Base-by-base conservation (phyloP, 192 early-diverging fungal genomes). In the Backusella australiensis region DNA sequence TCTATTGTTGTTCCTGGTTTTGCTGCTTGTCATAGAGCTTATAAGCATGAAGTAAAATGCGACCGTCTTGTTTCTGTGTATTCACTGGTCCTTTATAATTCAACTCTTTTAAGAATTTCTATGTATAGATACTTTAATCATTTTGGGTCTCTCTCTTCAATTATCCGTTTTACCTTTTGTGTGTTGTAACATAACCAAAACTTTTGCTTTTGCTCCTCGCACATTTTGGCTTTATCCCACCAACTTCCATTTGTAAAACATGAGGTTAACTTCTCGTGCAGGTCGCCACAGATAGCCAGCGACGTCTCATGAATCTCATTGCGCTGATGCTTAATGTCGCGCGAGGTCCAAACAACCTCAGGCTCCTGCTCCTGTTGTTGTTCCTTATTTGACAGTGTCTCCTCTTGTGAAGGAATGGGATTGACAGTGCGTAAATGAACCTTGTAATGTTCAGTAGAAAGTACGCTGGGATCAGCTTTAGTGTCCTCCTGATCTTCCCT, bases 171-270 rank as follows among this genome's bases (percentile, higher is more conserved):
- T 32, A 74, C 75, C 75, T 83, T 83, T 72, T 83, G 82, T 35
- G 69, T 35, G 23, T 80, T 72, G 35, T 71, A 83, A 46, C 82
- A 83, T 26, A 74, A 70, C 82, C 82, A 83, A 44, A 83, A 83
- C 3, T 38, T 52, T 34, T 78, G 78, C 34, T 80, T 80, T 73
- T 83, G 82, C 5, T 72, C 74, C 52, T 83, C 78, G 35, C 82
- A 83, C 82, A 83, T 80, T 39, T 72, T 80, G 2, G 79, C 82
- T 66, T 80, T 83, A 38, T 83, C 82, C 79, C 78, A 80, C 78
- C 78, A 83, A 38, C 82, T 83, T 34, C 82, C 82, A 34, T 78
- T 38, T 34, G 80, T 66, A 46, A 83, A 83, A 41, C 82, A 83
- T 11, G 67, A 65, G n/a, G 80, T 34, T 2, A 83, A 41, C 6